A percentile compares a stretch with the other conserved stretches of the same genome.
phyloP scores from a whole-genome alignment of 148 eudicot species.

The Bassia scoparia region DNA sequence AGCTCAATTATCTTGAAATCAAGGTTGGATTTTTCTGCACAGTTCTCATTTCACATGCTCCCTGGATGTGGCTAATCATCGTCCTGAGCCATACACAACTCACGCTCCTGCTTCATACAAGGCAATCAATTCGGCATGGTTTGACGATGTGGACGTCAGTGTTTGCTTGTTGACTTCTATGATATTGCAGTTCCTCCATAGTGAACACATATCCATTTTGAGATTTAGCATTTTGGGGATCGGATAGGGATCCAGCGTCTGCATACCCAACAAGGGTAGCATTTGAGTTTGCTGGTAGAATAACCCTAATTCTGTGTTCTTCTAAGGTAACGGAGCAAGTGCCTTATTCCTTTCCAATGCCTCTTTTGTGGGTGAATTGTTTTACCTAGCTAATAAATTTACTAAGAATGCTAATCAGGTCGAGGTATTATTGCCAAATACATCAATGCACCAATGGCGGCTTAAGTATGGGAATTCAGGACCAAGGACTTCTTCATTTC shows the following conservation, averaged over 20 bases:
- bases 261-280: neutral
- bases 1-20: too few species aligned
- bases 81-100: neutral
- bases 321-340: neutral
- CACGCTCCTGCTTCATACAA: neutral
- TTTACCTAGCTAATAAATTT: neutral
- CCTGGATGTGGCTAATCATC: neutral
- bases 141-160: too few species aligned
- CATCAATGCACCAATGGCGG: too few species aligned
- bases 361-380: neutral
- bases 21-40: neutral
- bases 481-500: too few species aligned
- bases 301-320: neutral
- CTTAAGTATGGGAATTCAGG: too few species aligned
- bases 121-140: neutral
- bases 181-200: too few species aligned
- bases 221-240: neutral
- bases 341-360: neutral
- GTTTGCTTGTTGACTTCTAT: too few species aligned
- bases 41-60: neutral
- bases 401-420: neutral
- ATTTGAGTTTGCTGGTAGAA: neutral
- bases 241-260: neutral
- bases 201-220: too few species aligned
- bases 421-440: too few species aligned